Conservation (phyloP, 2,329 filamentous ascomycete genomes). For the Aureobasidium pullulans region DNA sequence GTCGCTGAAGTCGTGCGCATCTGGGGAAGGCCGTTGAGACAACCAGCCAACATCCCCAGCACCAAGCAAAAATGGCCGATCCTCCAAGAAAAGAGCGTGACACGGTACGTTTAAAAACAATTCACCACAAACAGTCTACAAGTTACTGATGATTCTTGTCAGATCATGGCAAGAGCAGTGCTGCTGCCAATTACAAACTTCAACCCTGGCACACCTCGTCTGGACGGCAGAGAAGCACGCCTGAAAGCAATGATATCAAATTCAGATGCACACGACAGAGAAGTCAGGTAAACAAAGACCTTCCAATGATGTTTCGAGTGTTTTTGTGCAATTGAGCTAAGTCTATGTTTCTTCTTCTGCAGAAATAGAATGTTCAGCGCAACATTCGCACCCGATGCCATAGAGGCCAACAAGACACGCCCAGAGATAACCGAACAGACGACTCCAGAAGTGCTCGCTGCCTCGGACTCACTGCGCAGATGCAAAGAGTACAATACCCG, state of each 20-base stretch:
- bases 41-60: slow-evolving; percentile 2
- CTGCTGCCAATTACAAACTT: slow-evolving; percentile 16
- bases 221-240: background rate
- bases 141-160: background rate
- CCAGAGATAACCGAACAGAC: background rate
- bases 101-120: background rate
- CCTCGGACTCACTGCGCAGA: background rate
- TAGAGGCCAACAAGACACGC: background rate
- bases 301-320: background rate
- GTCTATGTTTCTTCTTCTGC: background rate
- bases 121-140: background rate
- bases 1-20: background rate
- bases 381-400: slow-evolving; percentile 2
- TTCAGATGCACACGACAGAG: slow-evolving; percentile 4
- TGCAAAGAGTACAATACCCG: background rate
- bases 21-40: background rate
- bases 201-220: slow-evolving; percentile 7
- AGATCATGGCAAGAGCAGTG: slow-evolving; percentile 16
- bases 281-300: slow-evolving; percentile 8
- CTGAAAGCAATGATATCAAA: slow-evolving; percentile 10
- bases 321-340: background rate
- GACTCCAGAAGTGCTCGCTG: slow-evolving; percentile 1
- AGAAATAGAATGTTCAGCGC: slow-evolving; percentile 7
- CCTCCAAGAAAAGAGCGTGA: background rate
- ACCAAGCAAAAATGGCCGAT: background rate